Evolutionary conservation across 352 stramenopile species (phyloP).

Genomic region (Saprolegnia parasitica): DNA sequence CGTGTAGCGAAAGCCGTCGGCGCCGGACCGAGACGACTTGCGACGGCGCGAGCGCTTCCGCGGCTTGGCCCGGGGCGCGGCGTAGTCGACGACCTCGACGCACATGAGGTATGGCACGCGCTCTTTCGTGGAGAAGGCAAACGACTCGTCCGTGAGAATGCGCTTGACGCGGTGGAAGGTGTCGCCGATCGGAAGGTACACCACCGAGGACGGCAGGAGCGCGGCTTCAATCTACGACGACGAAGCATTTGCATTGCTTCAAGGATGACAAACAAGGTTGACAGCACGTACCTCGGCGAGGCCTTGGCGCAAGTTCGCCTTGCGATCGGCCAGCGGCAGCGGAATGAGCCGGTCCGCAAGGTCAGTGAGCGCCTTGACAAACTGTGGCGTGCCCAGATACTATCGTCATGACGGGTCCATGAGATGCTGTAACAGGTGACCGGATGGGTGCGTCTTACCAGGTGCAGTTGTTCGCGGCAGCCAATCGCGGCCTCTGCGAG

Average conservation of each 20-base stretch:
- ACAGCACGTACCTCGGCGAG: conserved; percentile 33
- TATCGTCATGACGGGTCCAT: background rate
- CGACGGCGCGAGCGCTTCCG: background rate
- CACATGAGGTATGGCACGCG: conserved; percentile 80
- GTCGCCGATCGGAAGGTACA: conserved; percentile 77
- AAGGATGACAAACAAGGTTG: background rate
- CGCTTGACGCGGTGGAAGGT: conserved; percentile 67
- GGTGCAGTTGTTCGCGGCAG: conserved; percentile 9
- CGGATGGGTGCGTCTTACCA: background rate
- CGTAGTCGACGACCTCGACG: conserved; percentile 77
- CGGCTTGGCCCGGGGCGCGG: conserved; percentile 27
- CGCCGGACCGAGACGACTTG: conserved; percentile 25
- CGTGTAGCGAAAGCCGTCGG: conserved; percentile 37
- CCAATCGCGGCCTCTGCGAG: conserved; percentile 14
- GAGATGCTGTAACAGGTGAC: background rate
- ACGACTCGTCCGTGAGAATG: conserved; percentile 69
- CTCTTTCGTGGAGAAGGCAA: conserved; percentile 79
- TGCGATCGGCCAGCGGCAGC: conserved; percentile 42
- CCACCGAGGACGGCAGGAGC: conserved; percentile 62
- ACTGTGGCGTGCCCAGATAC: conserved; percentile 64
- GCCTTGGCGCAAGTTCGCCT: conserved; percentile 44
- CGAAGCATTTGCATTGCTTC: background rate
- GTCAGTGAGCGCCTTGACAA: conserved; percentile 62
- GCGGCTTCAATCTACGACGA: conserved; percentile 45
- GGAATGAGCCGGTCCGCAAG: conserved; percentile 61